phyloP scores from a whole-genome alignment of 179 eudicot species.

The Corrigiola litoralis region DNA sequence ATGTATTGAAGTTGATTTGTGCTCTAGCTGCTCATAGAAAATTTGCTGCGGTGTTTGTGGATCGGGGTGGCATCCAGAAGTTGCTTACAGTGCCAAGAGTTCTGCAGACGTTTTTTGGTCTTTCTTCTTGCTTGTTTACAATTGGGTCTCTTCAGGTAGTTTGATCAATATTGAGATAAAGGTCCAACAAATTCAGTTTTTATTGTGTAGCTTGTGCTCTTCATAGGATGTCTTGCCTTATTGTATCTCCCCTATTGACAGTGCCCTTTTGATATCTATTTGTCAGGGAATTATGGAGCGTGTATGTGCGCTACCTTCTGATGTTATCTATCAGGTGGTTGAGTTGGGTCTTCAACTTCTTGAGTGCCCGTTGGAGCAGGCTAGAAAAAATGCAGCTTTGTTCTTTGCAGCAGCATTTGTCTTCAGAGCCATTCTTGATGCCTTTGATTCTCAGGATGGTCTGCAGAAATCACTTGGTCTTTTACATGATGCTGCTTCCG shows the following conservation, averaged over 20 bases:
- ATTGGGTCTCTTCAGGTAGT: constrained; percentile 94
- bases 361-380: constrained; percentile 89
- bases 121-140: constrained; percentile 90
- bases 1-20: constrained; percentile 78
- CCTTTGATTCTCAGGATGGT: constrained; percentile 89
- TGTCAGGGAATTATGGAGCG: constrained; percentile 94
- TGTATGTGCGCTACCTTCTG: constrained; percentile 86
- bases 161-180: too few species aligned
- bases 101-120: constrained; percentile 68
- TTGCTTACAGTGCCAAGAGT: constrained; percentile 79
- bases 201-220: too few species aligned
- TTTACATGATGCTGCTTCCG: constrained; percentile 77
- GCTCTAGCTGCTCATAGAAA: constrained; percentile 93
- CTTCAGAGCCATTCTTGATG: constrained; percentile 86
- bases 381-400: constrained; percentile 86
- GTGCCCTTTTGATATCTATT: neutral
- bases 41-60: constrained; percentile 88
- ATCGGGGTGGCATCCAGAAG: constrained; percentile 90
- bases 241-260: neutral
- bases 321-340: constrained; percentile 64
- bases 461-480: constrained; percentile 64
- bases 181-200: too few species aligned
- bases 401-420: constrained; percentile 91
- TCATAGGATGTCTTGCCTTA: too few species aligned
- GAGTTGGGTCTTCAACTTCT: constrained; percentile 87